A percentile compares a stretch with the other conserved stretches of the same genome.
Conservation (phyloP, 2,329 filamentous ascomycete species). For the Rachicladosporium sp. region DNA sequence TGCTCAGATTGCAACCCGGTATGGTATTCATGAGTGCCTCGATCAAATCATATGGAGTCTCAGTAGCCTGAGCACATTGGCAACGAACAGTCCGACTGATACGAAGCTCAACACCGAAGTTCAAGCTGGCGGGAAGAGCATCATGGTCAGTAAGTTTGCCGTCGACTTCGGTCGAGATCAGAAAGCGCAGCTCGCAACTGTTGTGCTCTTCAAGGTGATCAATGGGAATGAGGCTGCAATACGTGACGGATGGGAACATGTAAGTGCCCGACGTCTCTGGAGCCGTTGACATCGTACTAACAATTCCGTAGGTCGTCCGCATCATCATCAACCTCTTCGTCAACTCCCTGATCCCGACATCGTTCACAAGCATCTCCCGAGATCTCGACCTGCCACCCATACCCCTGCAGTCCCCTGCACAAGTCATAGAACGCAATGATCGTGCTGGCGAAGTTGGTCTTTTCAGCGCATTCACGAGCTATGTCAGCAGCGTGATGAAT, state of each 20-base stretch:
- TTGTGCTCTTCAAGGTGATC: conserved; percentile 89
- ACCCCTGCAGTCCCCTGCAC: conserved; percentile 78
- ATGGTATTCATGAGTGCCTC: conserved; percentile 70
- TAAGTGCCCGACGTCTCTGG: conserved; percentile 32
- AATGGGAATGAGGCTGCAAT: conserved; percentile 72
- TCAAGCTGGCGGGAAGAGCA: conserved; percentile 69
- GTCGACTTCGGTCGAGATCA: conserved; percentile 92
- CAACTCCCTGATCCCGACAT: conserved; percentile 80
- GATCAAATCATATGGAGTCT: conserved; percentile 89
- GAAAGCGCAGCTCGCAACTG: conserved; percentile 81
- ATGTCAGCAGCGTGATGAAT: conserved; percentile 96
- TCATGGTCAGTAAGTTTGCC: conserved; percentile 97
- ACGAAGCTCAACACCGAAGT: conserved; percentile 91
- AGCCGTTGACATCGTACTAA: conserved; percentile 23
- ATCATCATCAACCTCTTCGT: conserved; percentile 94
- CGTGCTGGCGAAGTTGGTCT: conserved; percentile 70
- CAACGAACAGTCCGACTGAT: conserved; percentile 62
- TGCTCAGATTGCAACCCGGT: conserved; percentile 78
- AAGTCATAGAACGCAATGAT: conserved; percentile 78
- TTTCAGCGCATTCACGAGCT: conserved; percentile 88
- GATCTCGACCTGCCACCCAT: conserved; percentile 65
- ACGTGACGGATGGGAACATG: conserved; percentile 63
- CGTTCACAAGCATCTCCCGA: conserved; percentile 54
- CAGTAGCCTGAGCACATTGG: conserved; percentile 79
- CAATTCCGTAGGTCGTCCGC: conserved; percentile 54